Evolutionary conservation across 139 green algal genomes (phyloP).

Genomic region (Protoeuglena noctilucae): DNA sequence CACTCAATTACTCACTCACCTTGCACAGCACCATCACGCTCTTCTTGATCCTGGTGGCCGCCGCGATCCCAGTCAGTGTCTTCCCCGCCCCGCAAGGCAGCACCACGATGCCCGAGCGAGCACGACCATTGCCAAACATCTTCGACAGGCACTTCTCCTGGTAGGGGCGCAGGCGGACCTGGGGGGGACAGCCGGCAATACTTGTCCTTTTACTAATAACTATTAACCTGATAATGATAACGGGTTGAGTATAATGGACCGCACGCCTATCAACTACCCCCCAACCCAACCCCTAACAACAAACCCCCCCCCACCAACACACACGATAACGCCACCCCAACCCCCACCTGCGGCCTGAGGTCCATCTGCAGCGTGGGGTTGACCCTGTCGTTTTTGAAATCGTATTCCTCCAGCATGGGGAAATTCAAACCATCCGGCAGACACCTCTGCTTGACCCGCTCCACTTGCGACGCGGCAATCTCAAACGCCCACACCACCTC

Average conservation of each 20-base stretch:
- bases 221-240: no score
- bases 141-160: slow-evolving; percentile 85
- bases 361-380: slow-evolving; percentile 61
- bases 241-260: no score
- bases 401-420: slow-evolving; percentile 97
- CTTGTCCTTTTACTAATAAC: no score
- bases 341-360: no score
- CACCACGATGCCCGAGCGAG: slow-evolving; percentile 87
- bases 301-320: no score
- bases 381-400: slow-evolving; percentile 72
- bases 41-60: slow-evolving; percentile 72
- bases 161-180: slow-evolving; percentile 68
- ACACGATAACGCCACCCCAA: no score
- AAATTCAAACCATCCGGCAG: slow-evolving; percentile 79
- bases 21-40: slow-evolving; percentile 71
- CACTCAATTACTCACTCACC: no score
- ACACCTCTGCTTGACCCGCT: slow-evolving; percentile 87
- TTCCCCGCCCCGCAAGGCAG: slow-evolving; percentile 95
- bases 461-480: slow-evolving; percentile 48
- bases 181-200: no score
- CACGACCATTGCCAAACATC: slow-evolving; percentile 96
- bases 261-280: no score
- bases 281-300: no score
- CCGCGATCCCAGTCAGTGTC: slow-evolving; percentile 68
- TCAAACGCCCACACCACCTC: slow-evolving; percentile 23